Percentiles rank a stretch among this genome's conserved stretches.
Conservation (phyloP, 345 rosid species). For the Populus alba region DNA sequence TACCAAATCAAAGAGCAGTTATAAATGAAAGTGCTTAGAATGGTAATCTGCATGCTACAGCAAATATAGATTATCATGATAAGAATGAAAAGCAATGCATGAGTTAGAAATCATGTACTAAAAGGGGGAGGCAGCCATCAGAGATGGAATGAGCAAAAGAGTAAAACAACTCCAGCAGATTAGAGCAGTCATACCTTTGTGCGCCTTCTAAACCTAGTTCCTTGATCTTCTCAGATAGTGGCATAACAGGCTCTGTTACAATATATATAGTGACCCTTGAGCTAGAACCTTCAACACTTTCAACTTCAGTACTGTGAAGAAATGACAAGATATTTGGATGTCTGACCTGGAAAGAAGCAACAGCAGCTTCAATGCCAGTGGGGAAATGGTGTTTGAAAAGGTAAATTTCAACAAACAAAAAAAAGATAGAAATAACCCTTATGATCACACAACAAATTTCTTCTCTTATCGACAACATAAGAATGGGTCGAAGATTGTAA, state of each 20-base stretch:
- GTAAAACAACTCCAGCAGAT: background rate
- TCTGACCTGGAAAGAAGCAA: constrained; percentile 61
- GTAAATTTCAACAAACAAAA: background rate
- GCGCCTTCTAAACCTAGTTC: constrained; percentile 86
- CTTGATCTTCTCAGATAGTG: constrained; percentile 89
- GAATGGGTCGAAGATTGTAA: background rate
- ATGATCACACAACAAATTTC: background rate
- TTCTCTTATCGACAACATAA: background rate
- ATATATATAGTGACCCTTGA: constrained; percentile 77
- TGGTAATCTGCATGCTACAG: background rate
- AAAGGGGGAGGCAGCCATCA: background rate
- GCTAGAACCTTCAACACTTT: constrained; percentile 64
- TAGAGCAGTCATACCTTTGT: constrained; percentile 58
- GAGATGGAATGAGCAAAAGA: background rate
- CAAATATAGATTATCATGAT: background rate
- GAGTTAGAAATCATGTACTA: background rate
- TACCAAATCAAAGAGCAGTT: background rate
- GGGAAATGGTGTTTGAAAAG: background rate
- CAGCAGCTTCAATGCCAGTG: background rate
- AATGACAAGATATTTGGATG: constrained; percentile 94
- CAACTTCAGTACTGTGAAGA: constrained; percentile 93
- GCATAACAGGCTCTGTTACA: constrained; percentile 98
- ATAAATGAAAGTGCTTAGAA: background rate
- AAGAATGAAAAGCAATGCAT: background rate
- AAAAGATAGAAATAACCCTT: background rate